Conservation (phyloP, 78 protist species). For the Speleostelium caveatum region DNA sequence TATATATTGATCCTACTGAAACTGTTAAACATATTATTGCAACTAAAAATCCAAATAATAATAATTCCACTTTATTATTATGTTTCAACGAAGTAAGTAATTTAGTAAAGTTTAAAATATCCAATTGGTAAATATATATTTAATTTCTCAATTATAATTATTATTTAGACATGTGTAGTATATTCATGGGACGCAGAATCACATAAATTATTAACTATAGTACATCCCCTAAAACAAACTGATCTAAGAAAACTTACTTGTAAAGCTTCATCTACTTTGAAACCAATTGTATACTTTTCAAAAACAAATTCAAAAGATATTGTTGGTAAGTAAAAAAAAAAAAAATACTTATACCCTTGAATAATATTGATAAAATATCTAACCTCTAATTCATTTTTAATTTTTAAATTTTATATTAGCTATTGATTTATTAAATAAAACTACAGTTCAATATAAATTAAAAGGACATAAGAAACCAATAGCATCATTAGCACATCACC, state of each 20-base stretch:
- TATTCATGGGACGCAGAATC: constrained; percentile 68
- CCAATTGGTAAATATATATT: too few relatives aligned
- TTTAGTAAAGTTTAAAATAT: too few relatives aligned
- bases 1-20: constrained; percentile 41
- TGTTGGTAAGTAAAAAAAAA: constrained; percentile 37
- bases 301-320: constrained; percentile 69
- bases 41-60: background rate
- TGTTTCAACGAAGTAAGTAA: constrained; percentile 36
- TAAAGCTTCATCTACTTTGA: constrained; percentile 3
- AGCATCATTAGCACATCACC: constrained; percentile 70
- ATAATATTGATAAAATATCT: background rate
- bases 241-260: constrained; percentile 49
- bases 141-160: too few relatives aligned
- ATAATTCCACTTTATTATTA: constrained; percentile 7
- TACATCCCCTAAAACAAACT: constrained; percentile 40
- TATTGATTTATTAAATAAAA: constrained; percentile 41
- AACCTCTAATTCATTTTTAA: background rate
- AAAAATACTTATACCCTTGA: background rate
- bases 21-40: constrained; percentile 2
- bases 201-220: constrained; percentile 56
- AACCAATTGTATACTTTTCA: constrained; percentile 29
- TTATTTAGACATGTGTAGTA: too few relatives aligned
- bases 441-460: constrained; percentile 32
- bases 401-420: background rate
- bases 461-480: constrained; percentile 79